Conservation (phyloP, 768 basidiomycete genomes). For the Jaapia argillacea region DNA sequence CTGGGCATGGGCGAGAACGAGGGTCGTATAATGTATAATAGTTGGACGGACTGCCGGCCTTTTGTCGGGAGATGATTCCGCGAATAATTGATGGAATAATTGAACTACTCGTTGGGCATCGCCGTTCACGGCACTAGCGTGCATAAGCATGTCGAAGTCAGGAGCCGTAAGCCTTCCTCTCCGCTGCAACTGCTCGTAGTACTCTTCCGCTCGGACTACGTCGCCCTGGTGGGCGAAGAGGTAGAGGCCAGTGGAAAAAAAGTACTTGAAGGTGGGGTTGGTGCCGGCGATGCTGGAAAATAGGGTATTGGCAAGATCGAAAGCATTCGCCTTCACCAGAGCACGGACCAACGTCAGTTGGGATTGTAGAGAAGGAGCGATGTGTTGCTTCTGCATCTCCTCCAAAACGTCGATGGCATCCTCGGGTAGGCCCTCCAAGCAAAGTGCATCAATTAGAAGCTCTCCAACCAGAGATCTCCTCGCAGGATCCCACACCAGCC, state of each 20-base stretch:
- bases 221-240: constrained; percentile 46
- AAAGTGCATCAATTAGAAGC: constrained; percentile 32
- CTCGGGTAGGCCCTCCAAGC: constrained; percentile 18
- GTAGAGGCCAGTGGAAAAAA: constrained; percentile 37
- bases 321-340: constrained; percentile 29
- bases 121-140: constrained; percentile 41
- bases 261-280: constrained; percentile 12
- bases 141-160: constrained; percentile 39
- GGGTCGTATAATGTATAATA: constrained; percentile 40
- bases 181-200: constrained; percentile 27
- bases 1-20: constrained; percentile 45
- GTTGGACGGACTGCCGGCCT: constrained; percentile 26
- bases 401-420: constrained; percentile 31
- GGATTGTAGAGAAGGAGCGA: constrained; percentile 19
- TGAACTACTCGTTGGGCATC: constrained; percentile 28
- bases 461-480: constrained; percentile 23
- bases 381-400: constrained; percentile 26
- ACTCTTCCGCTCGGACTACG: constrained; percentile 28
- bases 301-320: constrained; percentile 33
- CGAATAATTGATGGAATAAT: constrained; percentile 49
- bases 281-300: constrained; percentile 22
- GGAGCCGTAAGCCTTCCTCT: constrained; percentile 15
- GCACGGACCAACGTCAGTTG: constrained; percentile 29
- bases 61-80: constrained; percentile 18
- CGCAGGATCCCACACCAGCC: constrained; percentile 15